phyloP scores from a whole-genome alignment of 371 early-diverging fungal species.

The Funneliformis caledonium region DNA sequence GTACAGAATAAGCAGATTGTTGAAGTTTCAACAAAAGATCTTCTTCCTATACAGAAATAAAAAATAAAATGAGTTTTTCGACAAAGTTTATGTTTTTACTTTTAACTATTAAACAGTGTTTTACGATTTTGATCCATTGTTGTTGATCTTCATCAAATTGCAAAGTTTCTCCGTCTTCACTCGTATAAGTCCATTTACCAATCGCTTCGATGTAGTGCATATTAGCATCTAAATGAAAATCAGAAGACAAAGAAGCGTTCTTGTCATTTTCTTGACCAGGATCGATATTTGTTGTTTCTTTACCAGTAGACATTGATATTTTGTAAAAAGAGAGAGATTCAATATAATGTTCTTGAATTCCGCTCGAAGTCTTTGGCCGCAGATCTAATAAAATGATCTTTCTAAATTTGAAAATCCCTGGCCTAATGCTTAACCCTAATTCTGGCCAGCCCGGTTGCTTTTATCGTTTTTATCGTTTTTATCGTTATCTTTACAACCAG shows the following conservation, averaged over 20 bases:
- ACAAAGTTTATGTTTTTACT: neutral
- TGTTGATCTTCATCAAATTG: slow-evolving; percentile 80
- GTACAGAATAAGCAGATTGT: slow-evolving; percentile 76
- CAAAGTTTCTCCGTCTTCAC: slow-evolving; percentile 76
- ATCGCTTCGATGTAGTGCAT: slow-evolving; percentile 29
- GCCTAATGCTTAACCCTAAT: too few relatives aligned
- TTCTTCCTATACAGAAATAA: slow-evolving; percentile 58
- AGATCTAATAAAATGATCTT: neutral
- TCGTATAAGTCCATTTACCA: slow-evolving; percentile 49
- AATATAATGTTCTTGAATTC: too few relatives aligned
- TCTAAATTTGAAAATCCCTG: too few relatives aligned
- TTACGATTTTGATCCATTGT: slow-evolving; percentile 93
- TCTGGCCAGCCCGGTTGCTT: too few relatives aligned
- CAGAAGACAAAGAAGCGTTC: neutral
- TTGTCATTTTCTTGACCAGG: neutral
- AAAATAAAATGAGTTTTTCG: neutral
- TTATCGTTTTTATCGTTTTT: too few relatives aligned
- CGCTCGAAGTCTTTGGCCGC: too few relatives aligned
- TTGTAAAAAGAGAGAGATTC: too few relatives aligned
- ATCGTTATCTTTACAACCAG: too few relatives aligned
- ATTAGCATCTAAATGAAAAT: slow-evolving; percentile 27
- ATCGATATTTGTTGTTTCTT: neutral
- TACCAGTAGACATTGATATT: neutral
- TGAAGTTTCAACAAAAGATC: slow-evolving; percentile 77
- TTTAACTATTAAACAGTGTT: neutral